Evolutionary conservation across 73 alveolate genomes (phyloP), one percentile per base, ranked within the genome.

Genomic region (Paramecium bursaria): DNA sequence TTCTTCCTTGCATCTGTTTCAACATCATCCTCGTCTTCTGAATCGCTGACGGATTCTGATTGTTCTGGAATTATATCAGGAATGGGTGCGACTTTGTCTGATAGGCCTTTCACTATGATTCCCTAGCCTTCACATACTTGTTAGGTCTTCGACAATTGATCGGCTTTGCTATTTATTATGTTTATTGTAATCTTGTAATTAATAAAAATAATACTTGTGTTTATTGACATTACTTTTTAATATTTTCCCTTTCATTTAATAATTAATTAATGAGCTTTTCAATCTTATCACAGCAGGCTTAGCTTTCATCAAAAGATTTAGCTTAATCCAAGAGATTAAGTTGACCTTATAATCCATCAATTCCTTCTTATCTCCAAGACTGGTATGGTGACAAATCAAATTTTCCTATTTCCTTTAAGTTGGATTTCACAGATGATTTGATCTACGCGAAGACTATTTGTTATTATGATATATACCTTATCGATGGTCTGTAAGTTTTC

Each of bases 1-100:
- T 67, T 67, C 82, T 67, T 67, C 27, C 35, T 67, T 1, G 26
- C 35, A 19, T 42, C 2, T 15, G 55, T 25, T 25, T 31, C 57
- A 3, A 39, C 82, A 67, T 67, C 82, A 67, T 67, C 82, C 10
- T 67, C 82, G 10, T 67, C 82, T 39, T 67, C 82, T 27, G 76
- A 30, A n/a, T 48, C 33, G 27, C 82, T 67, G 33, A 53, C 44
- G 21, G 60, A 35, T 27, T 67, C 82, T 30, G 82, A 67, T 13
- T 21, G 51, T 30, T 57, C 76, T 9, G 76, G 76, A 5, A 57
- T 50, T 27, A 48, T 23, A 57, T 57, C 76, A 57, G 76, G 76
- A 7, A 3, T 30, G 4, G 76, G 76, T 57, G 51, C 15, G 3
- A 30, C 50, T 57, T n/a, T n/a, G n/a, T n/a, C n/a, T n/a, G n/a